Base-by-base conservation (phyloP, 495 filamentous ascomycete genomes). In the Durotheca rogersii region DNA sequence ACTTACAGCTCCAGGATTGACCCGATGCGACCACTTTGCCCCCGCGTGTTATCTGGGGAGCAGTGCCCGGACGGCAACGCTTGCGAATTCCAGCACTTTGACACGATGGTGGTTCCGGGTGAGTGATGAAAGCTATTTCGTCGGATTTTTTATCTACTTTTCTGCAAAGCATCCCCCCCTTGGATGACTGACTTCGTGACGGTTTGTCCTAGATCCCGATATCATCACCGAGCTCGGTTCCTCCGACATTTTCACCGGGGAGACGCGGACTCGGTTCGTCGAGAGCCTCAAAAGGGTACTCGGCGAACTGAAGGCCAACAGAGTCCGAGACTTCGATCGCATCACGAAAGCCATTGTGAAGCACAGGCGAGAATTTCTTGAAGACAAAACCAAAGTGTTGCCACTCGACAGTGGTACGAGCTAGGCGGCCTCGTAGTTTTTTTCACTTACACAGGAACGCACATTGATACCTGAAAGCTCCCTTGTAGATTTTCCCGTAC, bases 1-100 rank as follows among this genome's bases (percentile, higher is more conserved):
- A 96, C 89, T 34, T 97, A 91, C 73, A 96, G 89, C 66, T 83
- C 92, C 68, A 81, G 81, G 45, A 92, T 97, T 65, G 79, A 96
- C 62, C 71, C 86, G 5, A 75, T 80, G 54, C 83, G 76, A 51
- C 78, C 77, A 38, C 47, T 97, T 14, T 97, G 93, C 66, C 82
- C 75, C 1, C 85, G 76, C 59, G 90, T 94, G 62, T 65, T 86
- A 52, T 72, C 75, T 25, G 86, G 84, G 23, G 85, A 88, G 40
- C 74, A 80, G 43, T 98, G 93, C 69, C 88, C 91, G 51, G 82
- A 89, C 59, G 67, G 69, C 12, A 75, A 73, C 29, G 87, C 86
- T 59, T 78, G 73, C 56, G 68, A 81, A 46, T 81, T 74, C 56
- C 92, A 96, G 70, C 94, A 97, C 72, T 89, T 92, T 59, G 73